Evolutionary conservation across 306 rosid genomes (phyloP), one percentile per base, ranked within the genome.

Genomic region (Pueraria montana): DNA sequence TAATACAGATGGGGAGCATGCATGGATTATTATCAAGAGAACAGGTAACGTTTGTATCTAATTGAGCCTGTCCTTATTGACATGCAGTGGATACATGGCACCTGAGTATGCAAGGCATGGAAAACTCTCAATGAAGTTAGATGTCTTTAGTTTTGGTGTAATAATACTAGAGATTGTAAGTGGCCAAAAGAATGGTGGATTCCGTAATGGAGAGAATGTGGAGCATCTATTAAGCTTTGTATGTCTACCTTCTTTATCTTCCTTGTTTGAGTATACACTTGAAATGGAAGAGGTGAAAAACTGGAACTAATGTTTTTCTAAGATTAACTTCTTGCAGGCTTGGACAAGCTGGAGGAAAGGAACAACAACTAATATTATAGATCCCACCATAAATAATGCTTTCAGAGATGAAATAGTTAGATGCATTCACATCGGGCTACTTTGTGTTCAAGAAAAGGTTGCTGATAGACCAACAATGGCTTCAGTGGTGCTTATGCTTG

Each of bases 71-170:
- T 38, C 43, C 43, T 38, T 8, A 8, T 38, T 38, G 43, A 1
- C 43, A 8, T 38, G 43, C 43, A 38, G 43, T 11, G 43, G 43
- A 38, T 38, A 38, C 43, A 38, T 38, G 43, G 43, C 43, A 38
- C 43, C 43, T 38, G 43, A 38, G 43, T 38, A 38, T 38, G 43
- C 43, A 38, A 82, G 82, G 48, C 80, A 76, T 8, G 91, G 90
- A 81, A 61, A 40, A 10, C 83, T 79, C 53, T 91, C 90, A 0
- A 8, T 34, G 2, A 89, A 89, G 52, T 91, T 85, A 0, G 90
- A 91, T 78, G 87, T 87, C 1, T 91, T 86, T n/a, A 78, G 89
- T 27, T 91, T 87, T n/a, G 89, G 91, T 14, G 82, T 89, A 20
- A 46, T 91, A 0, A 1, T 89, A 11, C 74, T 91, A 13, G 91